Evolutionary conservation across 1,284 basidiomycete genomes (phyloP).

Genomic region (Trametes sp.): DNA sequence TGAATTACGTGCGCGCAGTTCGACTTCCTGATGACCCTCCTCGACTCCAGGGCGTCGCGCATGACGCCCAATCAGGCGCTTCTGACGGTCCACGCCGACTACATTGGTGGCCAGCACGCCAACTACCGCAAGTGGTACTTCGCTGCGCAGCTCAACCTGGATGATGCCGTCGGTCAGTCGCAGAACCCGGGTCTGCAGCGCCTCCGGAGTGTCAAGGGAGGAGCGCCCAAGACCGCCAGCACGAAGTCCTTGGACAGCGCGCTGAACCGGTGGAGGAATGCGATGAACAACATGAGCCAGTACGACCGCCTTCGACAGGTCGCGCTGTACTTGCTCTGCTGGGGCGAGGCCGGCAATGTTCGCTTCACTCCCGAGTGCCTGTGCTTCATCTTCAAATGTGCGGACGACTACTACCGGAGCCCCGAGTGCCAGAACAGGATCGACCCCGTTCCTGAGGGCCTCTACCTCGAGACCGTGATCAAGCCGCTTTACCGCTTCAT

Average conservation of each 20-base stretch:
- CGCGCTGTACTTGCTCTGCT: conserved; percentile 95
- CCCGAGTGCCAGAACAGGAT: conserved; percentile 96
- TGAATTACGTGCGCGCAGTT: conserved; percentile 60
- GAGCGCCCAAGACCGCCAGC: conserved; percentile 61
- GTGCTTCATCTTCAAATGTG: conserved; percentile 99
- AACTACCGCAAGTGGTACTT: conserved; percentile 99
- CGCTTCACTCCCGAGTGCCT: conserved; percentile 97
- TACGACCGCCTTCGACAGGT: conserved; percentile 98
- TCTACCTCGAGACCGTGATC: conserved; percentile 92
- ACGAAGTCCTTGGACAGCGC: conserved; percentile 94
- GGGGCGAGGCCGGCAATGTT: conserved; percentile 98
- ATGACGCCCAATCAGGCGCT: conserved; percentile 99
- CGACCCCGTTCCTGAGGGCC: conserved; percentile 94
- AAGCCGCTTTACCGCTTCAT: conserved; percentile 97
- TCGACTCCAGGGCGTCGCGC: conserved; percentile 96
- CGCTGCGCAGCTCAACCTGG: conserved; percentile 97
- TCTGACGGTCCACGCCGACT: conserved; percentile 96
- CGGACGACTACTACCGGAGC: conserved; percentile 99
- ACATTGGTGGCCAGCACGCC: conserved; percentile 97
- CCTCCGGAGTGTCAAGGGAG: conserved; percentile 85
- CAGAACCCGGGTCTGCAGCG: conserved; percentile 94
- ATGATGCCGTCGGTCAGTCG: conserved; percentile 96
- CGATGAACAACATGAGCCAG: conserved; percentile 99
- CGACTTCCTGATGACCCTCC: conserved; percentile 97
- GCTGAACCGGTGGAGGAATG: conserved; percentile 93